Evolutionary conservation across 805 yeast species (phyloP).

Genomic region (Wickerhamiella bombiphila): DNA sequence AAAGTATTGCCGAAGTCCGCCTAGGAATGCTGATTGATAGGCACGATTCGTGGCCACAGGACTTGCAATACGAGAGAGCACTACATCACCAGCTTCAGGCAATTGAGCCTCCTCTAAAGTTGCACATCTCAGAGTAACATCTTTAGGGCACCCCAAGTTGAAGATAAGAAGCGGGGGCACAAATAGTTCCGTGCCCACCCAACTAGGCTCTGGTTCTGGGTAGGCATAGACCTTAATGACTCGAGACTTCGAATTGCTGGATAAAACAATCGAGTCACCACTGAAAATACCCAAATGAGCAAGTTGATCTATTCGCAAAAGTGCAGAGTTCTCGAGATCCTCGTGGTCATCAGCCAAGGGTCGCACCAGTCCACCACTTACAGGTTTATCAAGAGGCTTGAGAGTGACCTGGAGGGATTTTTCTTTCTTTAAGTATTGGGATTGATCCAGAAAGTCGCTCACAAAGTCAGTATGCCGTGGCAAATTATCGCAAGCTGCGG

Average conservation of each 20-base stretch:
- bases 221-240: constrained; percentile 40
- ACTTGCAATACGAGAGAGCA: constrained; percentile 52
- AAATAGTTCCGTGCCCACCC: constrained; percentile 28
- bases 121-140: constrained; percentile 12
- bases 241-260: constrained; percentile 13
- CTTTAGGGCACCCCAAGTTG: constrained; percentile 31
- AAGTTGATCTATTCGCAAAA: constrained; percentile 36
- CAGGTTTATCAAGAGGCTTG: constrained; percentile 7
- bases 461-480: not conserved
- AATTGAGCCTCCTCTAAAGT: constrained; percentile 8
- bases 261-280: constrained; percentile 42
- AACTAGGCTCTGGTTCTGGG: constrained; percentile 44
- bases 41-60: constrained; percentile 52
- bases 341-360: constrained; percentile 22
- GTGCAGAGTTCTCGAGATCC: constrained; percentile 34
- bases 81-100: constrained; percentile 46
- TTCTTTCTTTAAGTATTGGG: not conserved
- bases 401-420: constrained; percentile 6
- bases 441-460: too few species aligned
- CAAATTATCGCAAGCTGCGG: not conserved
- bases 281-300: constrained; percentile 46
- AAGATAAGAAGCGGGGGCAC: constrained; percentile 48
- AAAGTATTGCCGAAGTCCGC: constrained; percentile 48
- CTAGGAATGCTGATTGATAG: constrained; percentile 44
- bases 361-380: constrained; percentile 7